Conservation (phyloP, 2,329 filamentous ascomycete genomes). For the Aspergillus transmontanensis region DNA sequence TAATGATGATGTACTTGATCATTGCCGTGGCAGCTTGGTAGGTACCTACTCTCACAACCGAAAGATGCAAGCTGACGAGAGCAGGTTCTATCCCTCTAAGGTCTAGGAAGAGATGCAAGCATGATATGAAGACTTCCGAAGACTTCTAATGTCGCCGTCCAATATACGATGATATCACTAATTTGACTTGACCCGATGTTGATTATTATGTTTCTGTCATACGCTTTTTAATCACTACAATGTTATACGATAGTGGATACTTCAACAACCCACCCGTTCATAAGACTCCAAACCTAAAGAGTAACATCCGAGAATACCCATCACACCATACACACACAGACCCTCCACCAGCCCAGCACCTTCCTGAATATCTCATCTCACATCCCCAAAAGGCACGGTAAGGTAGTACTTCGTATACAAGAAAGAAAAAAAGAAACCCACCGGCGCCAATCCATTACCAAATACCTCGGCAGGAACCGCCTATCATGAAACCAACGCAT, state of each 20-base stretch:
- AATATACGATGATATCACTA: background rate
- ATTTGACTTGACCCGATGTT: background rate
- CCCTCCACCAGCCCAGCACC: background rate
- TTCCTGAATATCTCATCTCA: background rate
- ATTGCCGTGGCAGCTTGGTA: constrained; percentile 63
- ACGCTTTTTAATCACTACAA: background rate
- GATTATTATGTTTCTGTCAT: background rate
- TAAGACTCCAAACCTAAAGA: background rate
- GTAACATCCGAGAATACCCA: constrained; percentile 2
- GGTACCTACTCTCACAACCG: constrained; percentile 10
- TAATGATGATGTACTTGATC: constrained; percentile 64
- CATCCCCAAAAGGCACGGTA: background rate
- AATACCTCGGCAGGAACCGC: constrained; percentile 1
- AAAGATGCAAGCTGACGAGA: background rate
- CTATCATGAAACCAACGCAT: background rate
- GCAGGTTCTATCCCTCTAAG: constrained; percentile 20
- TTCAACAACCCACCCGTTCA: background rate
- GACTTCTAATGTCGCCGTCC: background rate
- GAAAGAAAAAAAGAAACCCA: background rate
- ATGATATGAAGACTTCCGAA: background rate
- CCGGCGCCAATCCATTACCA: background rate
- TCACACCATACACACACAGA: background rate
- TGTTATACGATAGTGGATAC: constrained; percentile 1
- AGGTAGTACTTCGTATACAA: background rate
- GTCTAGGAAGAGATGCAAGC: background rate